These are phyloP conservation scores for Eutrema heterophyllum DNA, from an alignment of 345 rosid species.

Conservation along the genomic window DNA sequence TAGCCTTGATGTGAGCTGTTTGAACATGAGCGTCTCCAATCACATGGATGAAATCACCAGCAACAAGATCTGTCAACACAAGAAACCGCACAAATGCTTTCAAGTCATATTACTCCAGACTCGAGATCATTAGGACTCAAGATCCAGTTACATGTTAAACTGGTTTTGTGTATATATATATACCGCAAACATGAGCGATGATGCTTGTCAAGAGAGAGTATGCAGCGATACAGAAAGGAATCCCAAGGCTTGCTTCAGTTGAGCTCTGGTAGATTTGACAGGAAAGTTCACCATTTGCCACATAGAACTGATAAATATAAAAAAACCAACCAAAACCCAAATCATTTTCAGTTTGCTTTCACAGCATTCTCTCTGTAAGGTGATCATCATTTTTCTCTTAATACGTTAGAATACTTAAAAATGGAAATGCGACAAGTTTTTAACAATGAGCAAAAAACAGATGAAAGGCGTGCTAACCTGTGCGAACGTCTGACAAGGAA, in stretches of 20 bases:
- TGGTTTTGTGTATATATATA: slow-evolving; percentile 7
- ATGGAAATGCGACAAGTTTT: not conserved
- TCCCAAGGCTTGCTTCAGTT: slow-evolving; percentile 75
- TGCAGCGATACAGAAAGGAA: slow-evolving; percentile 80
- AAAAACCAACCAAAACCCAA: not conserved
- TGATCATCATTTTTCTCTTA: no score
- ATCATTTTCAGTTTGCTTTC: not conserved
- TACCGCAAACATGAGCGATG: slow-evolving; percentile 91
- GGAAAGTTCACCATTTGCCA: slow-evolving; percentile 81
- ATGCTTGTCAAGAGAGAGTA: slow-evolving; percentile 84
- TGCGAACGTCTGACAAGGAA: slow-evolving; percentile 78
- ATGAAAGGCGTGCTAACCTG: slow-evolving; percentile 41
- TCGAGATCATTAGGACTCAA: not conserved
- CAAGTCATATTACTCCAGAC: not conserved
- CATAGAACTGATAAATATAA: slow-evolving; percentile 60
- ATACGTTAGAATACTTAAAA: no score
- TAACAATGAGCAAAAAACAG: not conserved
- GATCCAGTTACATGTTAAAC: no score
- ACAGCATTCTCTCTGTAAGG: not conserved
- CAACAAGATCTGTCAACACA: slow-evolving; percentile 52
- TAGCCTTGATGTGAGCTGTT: slow-evolving; percentile 48
- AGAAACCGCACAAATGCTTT: not conserved
- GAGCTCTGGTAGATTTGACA: slow-evolving; percentile 92
- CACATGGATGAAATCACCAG: slow-evolving; percentile 76
- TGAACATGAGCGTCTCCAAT: slow-evolving; percentile 72